Evolutionary conservation across 768 basidiomycete genomes (phyloP), one percentile per base, ranked within the genome.

Genomic region (Ramaria rubella): DNA sequence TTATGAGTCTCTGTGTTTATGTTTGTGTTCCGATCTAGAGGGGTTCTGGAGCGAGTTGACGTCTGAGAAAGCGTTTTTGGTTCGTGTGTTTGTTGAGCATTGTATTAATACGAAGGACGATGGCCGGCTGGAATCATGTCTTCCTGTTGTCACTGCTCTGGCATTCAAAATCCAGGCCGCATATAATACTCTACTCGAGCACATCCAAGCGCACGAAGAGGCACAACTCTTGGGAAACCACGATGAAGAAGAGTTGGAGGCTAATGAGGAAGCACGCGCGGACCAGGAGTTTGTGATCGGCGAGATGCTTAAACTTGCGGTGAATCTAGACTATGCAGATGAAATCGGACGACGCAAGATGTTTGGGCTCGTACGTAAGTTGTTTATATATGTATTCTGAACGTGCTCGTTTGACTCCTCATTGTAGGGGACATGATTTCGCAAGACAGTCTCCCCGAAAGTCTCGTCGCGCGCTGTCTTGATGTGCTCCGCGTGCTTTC

Each of bases 281-380:
- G 76, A 80, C 26, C 76, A 73, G 33, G 83, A 86, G 62, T 84
- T 88, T 56, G 72, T 92, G 6, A 75, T 95, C n/a, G 75, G 81
- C 0, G 91, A 97, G 68, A 77, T 97, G 68, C 77, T 96, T 23
- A 80, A 77, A 62, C 72, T 95, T 29, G 89, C 90, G 0, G 77
- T 87, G 3, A 80, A 86, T 59, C 74, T 93, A 26, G 94, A 97
- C 68, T 97, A 94, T 63, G 81, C 85, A 0, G 95, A 98, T 70
- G 93, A 96, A 69, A 89, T 87, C 58, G 94, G 95, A 3, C 72
- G 92, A 58, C 72, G 92, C 58, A 88, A 87, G 70, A 93, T 94
- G 86, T 89, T 88, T 64, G 77, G 81, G 49, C 82, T 94, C 30
- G 82, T 94, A 62, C 83, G 92, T 87, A 59, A 69, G 88, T 82